Evolutionary conservation across 2,329 filamentous ascomycete genomes (phyloP), one percentile per base, ranked within the genome.

Genomic region (Exserohilum rostratum): DNA sequence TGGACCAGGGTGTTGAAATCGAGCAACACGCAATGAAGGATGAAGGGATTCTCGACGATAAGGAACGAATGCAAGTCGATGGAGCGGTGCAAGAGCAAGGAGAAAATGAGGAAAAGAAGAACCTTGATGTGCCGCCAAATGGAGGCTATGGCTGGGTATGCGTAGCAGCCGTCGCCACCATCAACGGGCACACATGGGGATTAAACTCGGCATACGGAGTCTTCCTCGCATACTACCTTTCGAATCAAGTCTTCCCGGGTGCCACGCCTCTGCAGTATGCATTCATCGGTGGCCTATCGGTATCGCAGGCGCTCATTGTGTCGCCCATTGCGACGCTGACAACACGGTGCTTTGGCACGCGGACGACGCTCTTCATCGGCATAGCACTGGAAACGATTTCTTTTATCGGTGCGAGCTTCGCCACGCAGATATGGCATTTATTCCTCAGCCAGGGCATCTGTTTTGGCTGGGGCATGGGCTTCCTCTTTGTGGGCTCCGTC

Each of bases 381-480:
- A 81, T 87, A 2, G 70, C 85, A 1, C 77, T 93, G 42, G 84
- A 90, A 70, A 82, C 86, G 40, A 76, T 79, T 7, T 86, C 85
- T 18, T 82, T 93, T 56, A 83, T 92, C 39, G 85, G 84, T 1
- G 89, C 90, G 6, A 89, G 86, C 12, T 92, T 91, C 64, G 83
- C 88, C 0, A 78, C 70, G 13, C 68, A 84, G 51, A 87, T 90
- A 53, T 93, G 89, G 87, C 90, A 93, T 31, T 80, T 95, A 0
- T 87, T 92, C 53, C 81, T 93, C 0, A 84, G 82, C 5, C 90
- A 93, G 69, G 90, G 90, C 4, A 68, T 93, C 2, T 84, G 86
- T 49, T 93, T 93, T 58, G 90, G 90, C n/a, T 72, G 88, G 18
- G 90, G 90, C 3, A 88, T 93, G 82, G 90, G 90, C 0, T 87